These are phyloP conservation scores for Microstroma glucosiphilum DNA, from an alignment of 1,284 basidiomycete genomes.

Conservation along the genomic window DNA sequence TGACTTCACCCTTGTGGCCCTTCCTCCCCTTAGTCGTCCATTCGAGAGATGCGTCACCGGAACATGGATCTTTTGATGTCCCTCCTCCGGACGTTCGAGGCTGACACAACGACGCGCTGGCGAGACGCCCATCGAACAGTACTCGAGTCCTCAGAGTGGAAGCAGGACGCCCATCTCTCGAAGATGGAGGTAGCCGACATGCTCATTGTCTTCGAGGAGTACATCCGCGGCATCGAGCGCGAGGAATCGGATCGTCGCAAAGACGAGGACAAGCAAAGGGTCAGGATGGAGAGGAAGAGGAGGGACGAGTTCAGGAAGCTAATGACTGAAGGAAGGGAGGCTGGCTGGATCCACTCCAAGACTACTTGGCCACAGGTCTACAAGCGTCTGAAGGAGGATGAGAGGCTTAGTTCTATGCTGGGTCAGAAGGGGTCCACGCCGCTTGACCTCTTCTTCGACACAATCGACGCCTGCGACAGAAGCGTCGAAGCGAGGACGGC, in stretches of 20 bases:
- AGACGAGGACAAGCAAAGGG: slow-evolving; percentile 13
- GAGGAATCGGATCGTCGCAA: slow-evolving; percentile 22
- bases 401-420: slow-evolving; percentile 75
- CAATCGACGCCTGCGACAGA: slow-evolving; percentile 77
- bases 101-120: slow-evolving; percentile 43
- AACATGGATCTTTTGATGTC: slow-evolving; percentile 41
- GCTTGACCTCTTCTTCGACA: slow-evolving; percentile 91
- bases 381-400: slow-evolving; percentile 67
- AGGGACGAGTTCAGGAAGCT: slow-evolving; percentile 57
- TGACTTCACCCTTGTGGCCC: too few relatives aligned
- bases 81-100: slow-evolving; percentile 42
- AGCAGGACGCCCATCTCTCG: slow-evolving; percentile 26
- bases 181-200: slow-evolving; percentile 38
- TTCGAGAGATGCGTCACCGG: slow-evolving; percentile 20
- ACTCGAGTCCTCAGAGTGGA: slow-evolving; percentile 39
- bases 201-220: slow-evolving; percentile 43
- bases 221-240: slow-evolving; percentile 36
- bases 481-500: slow-evolving; percentile 70
- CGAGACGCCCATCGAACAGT: slow-evolving; percentile 44
- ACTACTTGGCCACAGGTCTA: slow-evolving; percentile 88
- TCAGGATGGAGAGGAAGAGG: slow-evolving; percentile 29
- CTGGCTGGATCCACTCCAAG: slow-evolving; percentile 68
- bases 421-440: slow-evolving; percentile 89
- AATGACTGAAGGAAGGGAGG: slow-evolving; percentile 63
- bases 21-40: background rate